These are phyloP conservation scores for Erodium moschatum DNA, from an alignment of 441 rosid genomes.

Conservation along the genomic window DNA sequence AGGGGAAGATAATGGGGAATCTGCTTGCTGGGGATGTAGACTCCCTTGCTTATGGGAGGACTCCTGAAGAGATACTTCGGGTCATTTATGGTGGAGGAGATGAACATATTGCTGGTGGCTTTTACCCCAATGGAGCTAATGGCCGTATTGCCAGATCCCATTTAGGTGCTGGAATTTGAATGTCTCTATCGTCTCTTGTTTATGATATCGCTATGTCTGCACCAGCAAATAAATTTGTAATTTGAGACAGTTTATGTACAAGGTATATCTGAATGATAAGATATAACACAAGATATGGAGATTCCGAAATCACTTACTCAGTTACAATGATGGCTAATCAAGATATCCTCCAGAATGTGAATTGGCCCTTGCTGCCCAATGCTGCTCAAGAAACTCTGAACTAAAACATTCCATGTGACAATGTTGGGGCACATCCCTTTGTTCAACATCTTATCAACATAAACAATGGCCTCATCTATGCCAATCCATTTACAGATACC, in stretches of 20 bases:
- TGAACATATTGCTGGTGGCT: conserved; percentile 57
- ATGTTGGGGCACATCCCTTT: conserved; percentile 45
- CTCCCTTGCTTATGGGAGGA: conserved; percentile 47
- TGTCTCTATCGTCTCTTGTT: no score
- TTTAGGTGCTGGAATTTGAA: conserved; percentile 15
- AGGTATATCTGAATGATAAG: background rate
- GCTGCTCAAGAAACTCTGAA: conserved; percentile 41
- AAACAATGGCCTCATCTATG: conserved; percentile 37
- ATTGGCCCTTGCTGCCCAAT: conserved; percentile 39
- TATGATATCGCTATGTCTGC: background rate
- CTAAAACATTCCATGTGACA: conserved; percentile 67
- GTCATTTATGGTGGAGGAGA: conserved; percentile 67
- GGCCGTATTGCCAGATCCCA: conserved; percentile 53
- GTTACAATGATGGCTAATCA: conserved; percentile 15
- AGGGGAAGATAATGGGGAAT: conserved; percentile 47
- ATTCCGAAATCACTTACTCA: background rate
- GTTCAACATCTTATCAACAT: conserved; percentile 45
- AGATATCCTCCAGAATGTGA: conserved; percentile 35
- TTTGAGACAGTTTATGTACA: background rate
- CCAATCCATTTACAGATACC: conserved; percentile 48
- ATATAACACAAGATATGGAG: background rate
- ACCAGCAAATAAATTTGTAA: background rate
- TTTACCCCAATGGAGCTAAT: conserved; percentile 60
- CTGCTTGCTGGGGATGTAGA: conserved; percentile 48
- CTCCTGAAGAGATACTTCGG: conserved; percentile 57